Base-by-base conservation (phyloP, 305 asterid species). In the Ilex paraguariensis region DNA sequence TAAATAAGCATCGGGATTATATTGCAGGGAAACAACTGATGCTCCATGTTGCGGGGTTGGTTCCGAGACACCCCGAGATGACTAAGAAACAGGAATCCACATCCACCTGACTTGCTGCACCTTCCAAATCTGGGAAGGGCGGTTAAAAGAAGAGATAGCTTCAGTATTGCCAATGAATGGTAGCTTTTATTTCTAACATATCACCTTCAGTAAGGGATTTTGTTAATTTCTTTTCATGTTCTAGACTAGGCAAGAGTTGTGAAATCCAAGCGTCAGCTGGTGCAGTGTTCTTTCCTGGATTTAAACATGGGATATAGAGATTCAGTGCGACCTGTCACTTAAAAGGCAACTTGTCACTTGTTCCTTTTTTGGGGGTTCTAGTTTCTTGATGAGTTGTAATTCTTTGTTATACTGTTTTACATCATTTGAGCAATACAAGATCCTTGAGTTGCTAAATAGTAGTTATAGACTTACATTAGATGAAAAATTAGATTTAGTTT, bases 51-150 rank as follows among this genome's bases (percentile, higher is more conserved):
- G 95, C 95, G 0, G 98, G 81, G 79, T 63, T 91, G 77, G 98
- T 91, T 15, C 95, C 94, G 3, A 80, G 84, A 63, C 98, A 91
- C 70, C 90, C 96, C 0, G 90, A 88, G 55, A 84, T 96, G 70
- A 86, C 79, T 32, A 91, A 80, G 81, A 88, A 88, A 72, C 96
- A 82, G 68, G 95, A 84, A 67, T 69, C 86, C 4, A 80, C 85
- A 10, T 67, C 91, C 0, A 71, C 92, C 56, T 75, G 93, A 7
- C 55, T 86, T 16, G 71, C 84, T 0, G 80, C 81, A 51, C 70
- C 82, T 61, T 75, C 96, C 6, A 88, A 86, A 61, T 70, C 95
- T 54, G 98, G 95, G 45, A 91, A 88, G 80, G 94, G 93, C 51
- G 93, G 95, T 57, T 86, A 62, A 74, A 91, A 91, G 87, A 88